Conservation (phyloP, 305 asterid genomes). For the Fraxinus platypoda region DNA sequence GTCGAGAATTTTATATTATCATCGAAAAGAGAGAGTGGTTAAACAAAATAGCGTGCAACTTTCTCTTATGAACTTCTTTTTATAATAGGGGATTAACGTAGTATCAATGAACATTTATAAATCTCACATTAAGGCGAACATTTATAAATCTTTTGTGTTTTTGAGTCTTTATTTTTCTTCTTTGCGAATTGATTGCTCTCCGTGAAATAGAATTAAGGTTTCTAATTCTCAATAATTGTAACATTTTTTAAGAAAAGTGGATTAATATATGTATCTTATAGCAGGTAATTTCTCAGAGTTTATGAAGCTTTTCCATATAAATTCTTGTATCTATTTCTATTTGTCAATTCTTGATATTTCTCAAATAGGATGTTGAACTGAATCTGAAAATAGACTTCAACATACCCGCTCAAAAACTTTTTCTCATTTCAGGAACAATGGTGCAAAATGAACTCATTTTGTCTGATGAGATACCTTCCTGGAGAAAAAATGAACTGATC, state of each 20-base stretch:
- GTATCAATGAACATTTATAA: no score
- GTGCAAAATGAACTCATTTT: background rate
- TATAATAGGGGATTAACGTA: no score
- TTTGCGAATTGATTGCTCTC: background rate
- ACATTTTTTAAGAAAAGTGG: background rate
- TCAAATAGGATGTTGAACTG: background rate
- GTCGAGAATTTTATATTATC: background rate
- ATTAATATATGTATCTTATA: background rate
- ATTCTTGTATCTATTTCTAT: background rate
- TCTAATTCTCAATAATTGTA: background rate
- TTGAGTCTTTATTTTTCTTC: background rate
- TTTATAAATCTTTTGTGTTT: background rate
- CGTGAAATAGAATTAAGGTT: background rate
- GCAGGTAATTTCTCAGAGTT: background rate
- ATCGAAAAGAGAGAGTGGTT: no score
- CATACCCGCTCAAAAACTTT: background rate
- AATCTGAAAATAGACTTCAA: background rate
- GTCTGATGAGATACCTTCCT: slow-evolving; percentile 15
- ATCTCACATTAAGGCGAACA: background rate
- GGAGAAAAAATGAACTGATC: slow-evolving; percentile 7
- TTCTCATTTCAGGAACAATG: slow-evolving; percentile 21
- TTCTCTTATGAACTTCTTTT: no score
- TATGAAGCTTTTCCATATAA: background rate
- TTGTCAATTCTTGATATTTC: background rate
- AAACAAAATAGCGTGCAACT: no score